Base-by-base conservation (phyloP, 2,329 filamentous ascomycete species). In the Microcyclosporella mali region DNA sequence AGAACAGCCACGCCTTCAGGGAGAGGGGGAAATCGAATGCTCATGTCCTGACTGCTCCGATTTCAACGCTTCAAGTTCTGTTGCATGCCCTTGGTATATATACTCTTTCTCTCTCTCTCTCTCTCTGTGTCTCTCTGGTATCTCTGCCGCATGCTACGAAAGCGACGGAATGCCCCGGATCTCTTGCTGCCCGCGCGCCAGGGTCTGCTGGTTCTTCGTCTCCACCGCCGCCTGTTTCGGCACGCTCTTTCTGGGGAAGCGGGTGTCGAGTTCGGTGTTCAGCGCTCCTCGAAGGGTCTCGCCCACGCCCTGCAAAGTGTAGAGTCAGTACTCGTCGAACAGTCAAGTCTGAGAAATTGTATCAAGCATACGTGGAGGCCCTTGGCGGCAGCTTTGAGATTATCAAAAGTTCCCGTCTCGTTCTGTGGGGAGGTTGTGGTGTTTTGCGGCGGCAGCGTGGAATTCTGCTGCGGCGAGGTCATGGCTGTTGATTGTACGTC, bases 231-330 rank as follows among this genome's bases (percentile, higher is more conserved):
- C 50, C 2, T 50, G 51, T 38, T 60, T 61, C 18, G 58, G 46
- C n/a, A 55, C 37, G 45, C 60, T 52, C n/a, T 43, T 49, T 11
- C 56, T 44, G 3, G 56, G 52, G 34, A 59, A 53, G 6, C 56
- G 51, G 7, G 34, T 43, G 43, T 63, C 60, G 40, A 61, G 50
- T 51, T 58, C 57, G 44, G 51, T 53, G 50, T 62, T 63, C 1
- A 63, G 41, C 2, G 59, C 60, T 6, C 58, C 57, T 8, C 59
- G 52, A 27, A 63, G 47, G 11, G 58, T 61, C 40, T 63, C 59
- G 21, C 60, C 60, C 40, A 62, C 59, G 49, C 59, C 59, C 56
- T 61, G 44, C 17, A 15, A 34, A 15, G n/a, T 17, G 8, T 15
- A 15, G 6, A 18, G 16, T 16, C 33, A 34, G 16, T 11, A 34